phyloP scores from a whole-genome alignment of 176 grass and related monocot genomes.

The Pontederia paniculata region DNA sequence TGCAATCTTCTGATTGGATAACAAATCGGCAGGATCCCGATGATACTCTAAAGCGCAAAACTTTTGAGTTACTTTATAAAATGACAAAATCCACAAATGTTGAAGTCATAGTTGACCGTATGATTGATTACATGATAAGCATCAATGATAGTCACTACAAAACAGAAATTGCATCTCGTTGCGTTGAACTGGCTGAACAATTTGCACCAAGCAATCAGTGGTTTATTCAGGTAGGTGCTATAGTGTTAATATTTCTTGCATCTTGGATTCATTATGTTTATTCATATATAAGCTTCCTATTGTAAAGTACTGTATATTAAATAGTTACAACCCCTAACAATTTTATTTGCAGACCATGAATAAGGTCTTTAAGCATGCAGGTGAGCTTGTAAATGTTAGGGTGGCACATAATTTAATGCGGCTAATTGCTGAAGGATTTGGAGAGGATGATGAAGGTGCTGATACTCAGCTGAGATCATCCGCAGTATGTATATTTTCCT shows the following conservation, averaged over 20 bases:
- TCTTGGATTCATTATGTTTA: background rate
- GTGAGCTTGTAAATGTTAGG: constrained; percentile 94
- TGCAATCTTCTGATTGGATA: constrained; percentile 1
- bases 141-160: constrained; percentile 97
- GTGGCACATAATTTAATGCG: constrained; percentile 99
- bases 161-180: constrained; percentile 95
- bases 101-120: constrained; percentile 98
- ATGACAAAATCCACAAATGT: constrained; percentile 99
- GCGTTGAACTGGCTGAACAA: constrained; percentile 98
- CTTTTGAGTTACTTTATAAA: constrained; percentile 98
- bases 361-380: constrained; percentile 99
- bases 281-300: background rate
- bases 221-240: constrained; percentile 72
- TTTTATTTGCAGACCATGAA: constrained; percentile 77
- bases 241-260: background rate
- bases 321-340: constrained; percentile 15
- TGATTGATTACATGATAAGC: constrained; percentile 98
- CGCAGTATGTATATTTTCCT: constrained; percentile 56
- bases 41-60: constrained; percentile 97
- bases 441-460: constrained; percentile 92
- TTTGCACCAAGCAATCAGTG: constrained; percentile 98
- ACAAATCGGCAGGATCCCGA: constrained; percentile 59
- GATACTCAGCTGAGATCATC: constrained; percentile 94
- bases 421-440: constrained; percentile 97
- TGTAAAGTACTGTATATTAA: background rate